Evolutionary conservation across 352 stramenopile species (phyloP).

Genomic region (Saprolegnia parasitica): DNA sequence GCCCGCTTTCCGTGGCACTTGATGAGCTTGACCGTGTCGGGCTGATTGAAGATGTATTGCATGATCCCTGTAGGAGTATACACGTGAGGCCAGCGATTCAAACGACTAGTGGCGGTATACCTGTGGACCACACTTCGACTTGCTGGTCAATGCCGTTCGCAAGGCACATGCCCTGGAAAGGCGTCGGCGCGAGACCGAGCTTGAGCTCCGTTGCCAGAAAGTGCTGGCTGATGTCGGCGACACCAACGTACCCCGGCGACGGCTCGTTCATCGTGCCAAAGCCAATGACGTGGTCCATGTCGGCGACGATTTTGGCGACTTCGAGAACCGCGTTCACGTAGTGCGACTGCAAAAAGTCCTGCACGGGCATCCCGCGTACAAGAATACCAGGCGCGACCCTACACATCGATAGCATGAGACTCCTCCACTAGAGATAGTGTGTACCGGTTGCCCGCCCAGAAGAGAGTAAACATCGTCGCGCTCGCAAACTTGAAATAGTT

Average conservation of each 20-base stretch:
- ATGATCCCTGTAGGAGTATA: constrained; percentile 32
- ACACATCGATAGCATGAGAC: constrained; percentile 9
- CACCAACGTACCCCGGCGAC: constrained; percentile 65
- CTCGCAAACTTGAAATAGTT: constrained; percentile 89
- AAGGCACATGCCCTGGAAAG: constrained; percentile 78
- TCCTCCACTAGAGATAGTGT: not conserved
- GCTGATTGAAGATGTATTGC: constrained; percentile 59
- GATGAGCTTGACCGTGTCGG: constrained; percentile 43
- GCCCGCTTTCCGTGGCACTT: constrained; percentile 53
- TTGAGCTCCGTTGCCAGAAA: constrained; percentile 63
- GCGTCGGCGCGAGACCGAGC: constrained; percentile 66
- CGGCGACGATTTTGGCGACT: constrained; percentile 53
- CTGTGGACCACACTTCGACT: constrained; percentile 70
- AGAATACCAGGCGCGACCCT: constrained; percentile 56
- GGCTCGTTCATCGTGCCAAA: constrained; percentile 92
- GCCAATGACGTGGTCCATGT: constrained; percentile 79
- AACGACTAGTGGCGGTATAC: constrained; percentile 3
- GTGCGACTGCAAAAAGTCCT: constrained; percentile 84
- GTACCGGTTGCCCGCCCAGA: constrained; percentile 67
- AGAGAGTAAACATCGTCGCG: constrained; percentile 90
- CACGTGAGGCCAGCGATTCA: not conserved
- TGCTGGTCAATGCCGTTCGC: constrained; percentile 53
- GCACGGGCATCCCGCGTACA: constrained; percentile 72
- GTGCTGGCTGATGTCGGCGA: constrained; percentile 48
- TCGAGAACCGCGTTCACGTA: constrained; percentile 74